Percentiles rank a stretch among this genome's conserved stretches.
Evolutionary conservation across 305 asterid species (phyloP).

Genomic region (Solanum hybrid): DNA sequence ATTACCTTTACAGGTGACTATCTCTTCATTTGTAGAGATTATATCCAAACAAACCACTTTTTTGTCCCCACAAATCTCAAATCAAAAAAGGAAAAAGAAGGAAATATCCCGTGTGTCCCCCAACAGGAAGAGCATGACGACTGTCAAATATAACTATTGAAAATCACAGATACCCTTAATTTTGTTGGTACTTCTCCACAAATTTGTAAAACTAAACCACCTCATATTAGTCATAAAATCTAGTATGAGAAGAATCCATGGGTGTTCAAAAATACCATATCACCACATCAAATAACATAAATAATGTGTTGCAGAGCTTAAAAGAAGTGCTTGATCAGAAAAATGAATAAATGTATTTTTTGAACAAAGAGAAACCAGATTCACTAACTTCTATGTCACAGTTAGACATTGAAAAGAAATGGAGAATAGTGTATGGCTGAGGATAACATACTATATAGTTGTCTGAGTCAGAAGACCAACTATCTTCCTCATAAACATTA

Average conservation of each 20-base stretch:
- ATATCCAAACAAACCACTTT: not conserved
- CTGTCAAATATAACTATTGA: not conserved
- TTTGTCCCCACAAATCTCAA: not conserved
- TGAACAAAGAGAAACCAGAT: conserved; percentile 5
- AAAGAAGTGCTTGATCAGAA: not conserved
- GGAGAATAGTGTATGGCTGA: not conserved
- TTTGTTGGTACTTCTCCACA: not conserved
- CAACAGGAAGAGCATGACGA: not conserved
- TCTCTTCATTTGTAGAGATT: not conserved
- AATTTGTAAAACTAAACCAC: not conserved
- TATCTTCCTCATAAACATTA: conserved; percentile 40
- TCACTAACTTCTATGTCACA: not conserved
- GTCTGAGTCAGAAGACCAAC: conserved; percentile 33
- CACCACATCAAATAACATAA: not conserved
- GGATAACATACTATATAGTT: conserved; percentile 30
- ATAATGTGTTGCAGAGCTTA: not conserved
- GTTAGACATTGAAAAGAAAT: not conserved
- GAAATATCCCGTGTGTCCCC: not conserved
- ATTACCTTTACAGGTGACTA: not conserved
- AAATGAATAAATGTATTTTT: not conserved
- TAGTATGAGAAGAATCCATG: not conserved
- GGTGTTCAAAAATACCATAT: not conserved
- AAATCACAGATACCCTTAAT: not conserved
- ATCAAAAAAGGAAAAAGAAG: not conserved
- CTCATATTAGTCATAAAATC: not conserved